Evolutionary conservation across 306 rosid genomes (phyloP).

Genomic region (Argentina anserina): DNA sequence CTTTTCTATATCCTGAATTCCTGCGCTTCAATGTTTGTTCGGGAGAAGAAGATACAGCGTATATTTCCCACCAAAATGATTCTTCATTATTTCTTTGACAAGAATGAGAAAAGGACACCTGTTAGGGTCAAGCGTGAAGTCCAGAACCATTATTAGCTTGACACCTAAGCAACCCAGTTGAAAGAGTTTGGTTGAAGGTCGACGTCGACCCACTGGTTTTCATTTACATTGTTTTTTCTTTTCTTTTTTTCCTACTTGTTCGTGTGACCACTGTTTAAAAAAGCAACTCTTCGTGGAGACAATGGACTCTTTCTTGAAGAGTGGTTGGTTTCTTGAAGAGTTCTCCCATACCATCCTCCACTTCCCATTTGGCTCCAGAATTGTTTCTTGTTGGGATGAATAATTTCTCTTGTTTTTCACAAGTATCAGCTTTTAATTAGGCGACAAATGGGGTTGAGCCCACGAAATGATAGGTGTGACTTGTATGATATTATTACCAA

Average conservation of each 20-base stretch:
- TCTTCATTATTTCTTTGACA: neutral
- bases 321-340: neutral
- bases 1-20: neutral
- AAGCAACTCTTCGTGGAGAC: neutral
- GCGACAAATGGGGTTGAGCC: neutral
- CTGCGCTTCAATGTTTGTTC: neutral
- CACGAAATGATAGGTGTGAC: neutral
- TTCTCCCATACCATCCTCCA: neutral
- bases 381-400: neutral
- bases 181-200: neutral
- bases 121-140: neutral
- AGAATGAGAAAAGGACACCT: neutral
- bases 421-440: neutral
- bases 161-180: neutral
- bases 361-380: neutral
- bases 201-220: constrained; percentile 3
- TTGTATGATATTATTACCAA: neutral
- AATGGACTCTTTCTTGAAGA: neutral
- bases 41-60: neutral
- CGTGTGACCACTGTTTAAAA: neutral
- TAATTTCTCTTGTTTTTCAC: neutral
- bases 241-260: neutral
- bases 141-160: neutral
- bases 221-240: neutral
- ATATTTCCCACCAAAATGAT: constrained; percentile 1